These are phyloP conservation scores for Pleurozium schreberi DNA, from an alignment of 225 moss, liverwort and hornwort genomes.

Conservation along the genomic window DNA sequence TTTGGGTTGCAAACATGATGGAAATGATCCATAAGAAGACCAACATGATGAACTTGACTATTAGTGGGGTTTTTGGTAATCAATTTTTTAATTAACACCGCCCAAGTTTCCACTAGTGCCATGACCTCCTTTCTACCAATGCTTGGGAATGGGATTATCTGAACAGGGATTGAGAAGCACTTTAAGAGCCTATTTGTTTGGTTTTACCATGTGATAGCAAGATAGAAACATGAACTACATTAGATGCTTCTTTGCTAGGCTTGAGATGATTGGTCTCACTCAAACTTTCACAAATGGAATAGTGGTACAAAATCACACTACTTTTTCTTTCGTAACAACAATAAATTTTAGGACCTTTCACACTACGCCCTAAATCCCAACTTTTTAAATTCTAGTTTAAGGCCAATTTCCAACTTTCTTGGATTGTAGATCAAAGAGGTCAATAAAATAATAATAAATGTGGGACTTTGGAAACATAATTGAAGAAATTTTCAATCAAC, in stretches of 20 bases:
- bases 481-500: no score
- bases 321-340: neutral
- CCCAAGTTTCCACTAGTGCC: neutral
- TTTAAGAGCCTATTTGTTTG: neutral
- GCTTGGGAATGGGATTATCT: neutral
- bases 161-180: neutral
- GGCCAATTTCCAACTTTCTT: neutral
- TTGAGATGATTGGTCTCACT: neutral
- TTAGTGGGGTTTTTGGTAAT: neutral
- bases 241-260: neutral
- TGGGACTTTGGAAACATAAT: rapidly evolving
- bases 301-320: neutral
- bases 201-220: no score
- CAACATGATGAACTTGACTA: neutral
- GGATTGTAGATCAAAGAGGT: neutral
- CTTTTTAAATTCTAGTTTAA: neutral
- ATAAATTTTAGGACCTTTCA: rapidly evolving
- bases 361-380: rapidly evolving
- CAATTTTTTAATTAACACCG: neutral
- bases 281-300: neutral
- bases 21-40: neutral
- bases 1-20: neutral
- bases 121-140: neutral
- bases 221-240: neutral
- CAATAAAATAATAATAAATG: no score